Evolutionary conservation across 2,329 filamentous ascomycete genomes (phyloP), one percentile per base, ranked within the genome.

Genomic region (Sporothrix curviconia): DNA sequence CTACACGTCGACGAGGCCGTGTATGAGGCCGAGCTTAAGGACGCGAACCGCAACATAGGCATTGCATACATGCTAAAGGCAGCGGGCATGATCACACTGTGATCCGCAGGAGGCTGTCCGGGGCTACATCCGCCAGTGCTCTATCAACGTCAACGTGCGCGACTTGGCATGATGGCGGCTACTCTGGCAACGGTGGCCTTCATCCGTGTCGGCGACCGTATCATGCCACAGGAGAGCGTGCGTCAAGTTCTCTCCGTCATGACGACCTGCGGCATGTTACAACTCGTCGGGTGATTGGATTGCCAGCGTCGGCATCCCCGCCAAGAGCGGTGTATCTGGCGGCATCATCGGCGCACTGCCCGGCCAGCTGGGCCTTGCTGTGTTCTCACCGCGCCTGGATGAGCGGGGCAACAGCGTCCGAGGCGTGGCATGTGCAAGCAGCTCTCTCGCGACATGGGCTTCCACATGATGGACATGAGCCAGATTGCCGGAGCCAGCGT

Each of bases 391-490:
- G 11, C 15, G 37, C 17, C 37, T 53, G 9, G 50, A 53, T 15
- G 50, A 42, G 24, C 37, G 37, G 2, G 50, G 50, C n/a, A 53
- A 53, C 50, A 53, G 50, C 17, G 50, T 53, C 14, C 50, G 50
- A 36, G 50, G 50, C 37, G 50, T 53, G 24, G 50, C 37, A 43
- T 53, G 37, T 53, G 50, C 50, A 42, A 53, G 50, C 39, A 53
- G 37, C 50, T 53, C 14, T 42, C 50, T 24, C 50, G 34, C n/a
- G 50, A 53, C 25, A 53, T 53, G 50, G 50, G 50, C 50, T 43
- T 53, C n/a, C 50, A 53, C 37, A 53, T 53, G 50, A 53, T 53
- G 50, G 50, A 53, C 50, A 12, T 42, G 14, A 42, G 50, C 37
- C 50, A 53, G 50, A 53, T 53, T 15, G 37, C n/a, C 25, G 36